Base-by-base conservation (phyloP, 2,329 filamentous ascomycete species). In the Furcasterigmium sp. region DNA sequence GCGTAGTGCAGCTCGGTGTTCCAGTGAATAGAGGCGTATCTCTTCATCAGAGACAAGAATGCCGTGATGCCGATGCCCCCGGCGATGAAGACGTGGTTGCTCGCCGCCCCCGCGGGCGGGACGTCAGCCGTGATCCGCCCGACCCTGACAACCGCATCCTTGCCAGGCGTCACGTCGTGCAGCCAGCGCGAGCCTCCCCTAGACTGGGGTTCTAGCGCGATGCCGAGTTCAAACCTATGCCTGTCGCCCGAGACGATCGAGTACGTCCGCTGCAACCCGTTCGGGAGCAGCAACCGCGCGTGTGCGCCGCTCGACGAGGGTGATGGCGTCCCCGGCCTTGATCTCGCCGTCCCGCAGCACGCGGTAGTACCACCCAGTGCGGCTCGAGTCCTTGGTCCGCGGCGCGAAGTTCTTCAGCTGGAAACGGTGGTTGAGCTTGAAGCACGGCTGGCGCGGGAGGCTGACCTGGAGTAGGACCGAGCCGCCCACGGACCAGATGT, bases 341-440 rank as follows among this genome's bases (percentile, higher is more conserved):
- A 85, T 70, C 1, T 55, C 62, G 0, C 82, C 82, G 25, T 75
- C 69, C 3, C 64, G 62, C 14, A 84, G 54, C 2, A 85, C 75
- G 3, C 80, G 73, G 50, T 84, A 84, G 55, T 84, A 77, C 81
- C 80, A 85, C 0, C 82, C 82, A 0, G 80, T 84, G 2, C 80
- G 72, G 45, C 75, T 75, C 2, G 64, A 65, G 47, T 71, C 68
- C 60, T 76, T 81, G 0, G 78, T 76, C 17, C 69, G 64, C 1
- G 73, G 73, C 4, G 80, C 76, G 58, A 85, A 83, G 47, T 80
- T 75, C 52, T 77, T 78, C 9, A 82, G 62, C 26, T 74, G 69
- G 57, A 85, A 85, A 2, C 81, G 77, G 52, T 84, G 80, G 55
- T 85, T 85, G 8, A 85, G 69, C 55, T 85, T 85, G 63, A 76